phyloP scores from a whole-genome alignment of 2,329 filamentous ascomycete genomes.

The Ustulina deusta region DNA sequence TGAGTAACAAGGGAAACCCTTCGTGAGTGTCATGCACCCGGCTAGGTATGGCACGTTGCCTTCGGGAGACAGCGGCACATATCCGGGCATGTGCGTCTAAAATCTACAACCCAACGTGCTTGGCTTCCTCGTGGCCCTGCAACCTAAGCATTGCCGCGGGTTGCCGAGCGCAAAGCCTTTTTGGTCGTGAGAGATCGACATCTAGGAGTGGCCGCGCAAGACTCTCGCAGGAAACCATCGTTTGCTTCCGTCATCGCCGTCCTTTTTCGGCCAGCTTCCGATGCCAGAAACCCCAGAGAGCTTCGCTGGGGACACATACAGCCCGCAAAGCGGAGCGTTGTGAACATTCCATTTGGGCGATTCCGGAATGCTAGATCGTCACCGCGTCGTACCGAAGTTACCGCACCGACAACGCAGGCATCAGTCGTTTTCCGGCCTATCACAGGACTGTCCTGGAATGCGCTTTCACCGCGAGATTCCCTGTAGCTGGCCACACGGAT shows the following conservation, averaged over 20 bases:
- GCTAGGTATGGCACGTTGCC: neutral
- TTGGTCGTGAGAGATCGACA: neutral
- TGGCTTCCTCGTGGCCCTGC: slow-evolving; percentile 9
- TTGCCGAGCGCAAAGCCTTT: slow-evolving; percentile 14
- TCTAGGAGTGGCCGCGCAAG: slow-evolving; percentile 1
- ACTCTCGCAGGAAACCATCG: neutral
- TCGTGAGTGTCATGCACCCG: neutral
- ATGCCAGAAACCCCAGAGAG: neutral
- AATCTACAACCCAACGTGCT: neutral
- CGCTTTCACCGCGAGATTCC: neutral
- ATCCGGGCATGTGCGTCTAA: neutral
- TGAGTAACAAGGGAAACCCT: neutral
- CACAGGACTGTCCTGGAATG: neutral
- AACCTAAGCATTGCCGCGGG: neutral
- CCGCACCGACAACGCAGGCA: slow-evolving; percentile 2
- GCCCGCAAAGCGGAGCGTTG: neutral
- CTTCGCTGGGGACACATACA: neutral
- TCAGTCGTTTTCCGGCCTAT: slow-evolving; percentile 14
- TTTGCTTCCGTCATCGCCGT: slow-evolving; percentile 4
- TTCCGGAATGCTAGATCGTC: neutral
- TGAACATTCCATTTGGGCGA: neutral
- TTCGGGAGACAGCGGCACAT: neutral
- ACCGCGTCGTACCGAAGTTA: slow-evolving; percentile 7
- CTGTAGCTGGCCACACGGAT: neutral
- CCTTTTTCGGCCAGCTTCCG: neutral